These are phyloP conservation scores for Candida sanyaensis DNA, from an alignment of 1,139 yeast species.

Conservation along the genomic window DNA sequence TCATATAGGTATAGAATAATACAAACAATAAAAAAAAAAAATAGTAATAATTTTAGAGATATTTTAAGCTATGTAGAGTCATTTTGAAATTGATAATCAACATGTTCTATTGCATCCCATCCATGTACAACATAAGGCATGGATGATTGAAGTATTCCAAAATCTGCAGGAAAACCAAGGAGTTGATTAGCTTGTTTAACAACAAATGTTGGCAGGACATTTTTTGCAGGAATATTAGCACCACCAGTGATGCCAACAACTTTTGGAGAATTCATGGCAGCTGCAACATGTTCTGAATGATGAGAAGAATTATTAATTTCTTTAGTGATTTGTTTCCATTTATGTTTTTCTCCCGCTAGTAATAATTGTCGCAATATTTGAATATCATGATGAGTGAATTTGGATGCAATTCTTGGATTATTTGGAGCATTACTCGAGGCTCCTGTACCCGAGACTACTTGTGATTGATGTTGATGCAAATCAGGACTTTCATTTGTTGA, in stretches of 20 bases:
- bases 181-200: conserved; percentile 44
- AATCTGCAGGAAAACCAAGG: conserved; percentile 42
- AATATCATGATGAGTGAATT: conserved; percentile 39
- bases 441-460: conserved; percentile 14
- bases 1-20: not conserved
- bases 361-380: conserved; percentile 41
- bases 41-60: conserved; percentile 1
- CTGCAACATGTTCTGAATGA: conserved; percentile 17
- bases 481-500: not conserved
- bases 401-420: conserved; percentile 17
- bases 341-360: conserved; percentile 45
- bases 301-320: conserved; percentile 32
- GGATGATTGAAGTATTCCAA: conserved; percentile 42
- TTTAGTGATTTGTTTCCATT: conserved; percentile 50
- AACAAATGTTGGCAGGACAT: conserved; percentile 48
- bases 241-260: conserved; percentile 2
- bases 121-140: conserved; percentile 47
- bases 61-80: conserved; percentile 14
- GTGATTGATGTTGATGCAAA: conserved; percentile 4
- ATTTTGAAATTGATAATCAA: conserved; percentile 15
- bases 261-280: conserved; percentile 16
- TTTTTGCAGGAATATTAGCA: conserved; percentile 22
- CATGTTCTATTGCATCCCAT: conserved; percentile 35
- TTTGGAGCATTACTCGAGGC: conserved; percentile 15
- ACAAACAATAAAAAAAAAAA: not conserved